Base-by-base conservation (phyloP, 805 yeast genomes). In the Candida silvicultrix region DNA sequence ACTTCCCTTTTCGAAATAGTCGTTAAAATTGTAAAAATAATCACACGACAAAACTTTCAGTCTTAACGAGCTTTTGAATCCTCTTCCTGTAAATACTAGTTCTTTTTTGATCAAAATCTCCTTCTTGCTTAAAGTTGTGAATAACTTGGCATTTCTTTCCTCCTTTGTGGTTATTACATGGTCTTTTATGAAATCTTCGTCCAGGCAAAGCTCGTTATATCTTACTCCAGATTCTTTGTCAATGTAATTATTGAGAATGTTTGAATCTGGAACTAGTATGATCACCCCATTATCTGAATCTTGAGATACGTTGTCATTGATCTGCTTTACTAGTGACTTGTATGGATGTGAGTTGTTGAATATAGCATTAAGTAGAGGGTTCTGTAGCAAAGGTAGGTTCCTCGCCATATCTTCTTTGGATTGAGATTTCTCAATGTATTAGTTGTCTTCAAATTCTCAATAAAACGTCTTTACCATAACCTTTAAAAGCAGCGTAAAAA, bases 211-310 rank as follows among this genome's bases (percentile, higher is more conserved):
- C 2, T 81, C 86, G 3, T 57, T 59, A 45, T 79, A 70, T 2
- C 71, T 57, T 2, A 60, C 44, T 10, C 70, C 66, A 0, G 74
- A 47, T 18, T 64, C 69, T 12, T 49, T 45, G 44, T 77, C 81
- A 16, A 56, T 59, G 47, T 62, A 67, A 43, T 69, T 60, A 40
- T 65, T 56, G 11, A 85, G 65, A 2, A 74, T 62, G 23, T 63
- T 58, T 1, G 83, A 65, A 5, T 80, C 77, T 0, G 95, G 95
- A 1, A 83, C 80, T n/a, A 86, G 58, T 14, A 86, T 70, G 58
- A 73, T 80, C n/a, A 74, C 75, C 18, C 69, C 70, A 35, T 83
- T 49, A 62, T 64, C 38, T 56, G 60, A 46, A 23, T 53, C 39
- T 10, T 41, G 37, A 2, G 69, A 54, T 21, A 83, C 55, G 42